Base-by-base conservation (phyloP, 1,284 basidiomycete genomes). In the Sparassis latifolia region DNA sequence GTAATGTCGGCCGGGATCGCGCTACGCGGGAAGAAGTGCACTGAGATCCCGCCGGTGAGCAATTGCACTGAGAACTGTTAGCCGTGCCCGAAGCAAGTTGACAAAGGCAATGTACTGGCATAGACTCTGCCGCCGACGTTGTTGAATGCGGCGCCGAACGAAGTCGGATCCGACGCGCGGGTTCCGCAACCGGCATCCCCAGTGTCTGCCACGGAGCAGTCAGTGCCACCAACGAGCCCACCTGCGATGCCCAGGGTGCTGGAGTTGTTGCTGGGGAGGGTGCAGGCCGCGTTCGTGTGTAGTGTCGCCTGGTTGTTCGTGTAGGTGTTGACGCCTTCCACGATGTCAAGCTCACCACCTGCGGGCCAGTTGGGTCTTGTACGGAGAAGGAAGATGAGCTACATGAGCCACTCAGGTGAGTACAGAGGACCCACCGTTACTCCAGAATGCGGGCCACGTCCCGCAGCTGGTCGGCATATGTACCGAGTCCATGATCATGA, bases 51-150 rank as follows among this genome's bases (percentile, higher is more conserved):
- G 41, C 46, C 12, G 35, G 39, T 39, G 38, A 47, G 38, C 39
- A 47, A 39, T 39, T 47, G 29, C 7, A 12, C 10, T 20, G 20
- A 33, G 44, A 3, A 7, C 3, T 7, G 9, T 31, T 5, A 39
- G 5, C 5, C 7, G 37, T 10, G 10, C 9, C 2, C 5, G 10
- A 10, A 47, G 20, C 20, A 40, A 5, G 5, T 12, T 10, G 3
- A 27, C 12, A 5, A 6, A 2, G 20, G 44, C 9, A 5, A 46
- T 29, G 31, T 27, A 2, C 76, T 66, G 10, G 82, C 80, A 63
- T 72, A 86, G 0, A 84, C 79, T 3, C 83, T 83, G 39, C 84
- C 85, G 10, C 82, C 82, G 4, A 75, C 76, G 5, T 64, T 64
- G 4, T 73, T 74, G 58, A 86, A 86, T 0, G 68, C 73, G 4